A percentile compares a stretch with the other conserved stretches of the same genome.
phyloP scores from a whole-genome alignment of 164 flowering plant genomes.

The Umbilicus rupestris region DNA sequence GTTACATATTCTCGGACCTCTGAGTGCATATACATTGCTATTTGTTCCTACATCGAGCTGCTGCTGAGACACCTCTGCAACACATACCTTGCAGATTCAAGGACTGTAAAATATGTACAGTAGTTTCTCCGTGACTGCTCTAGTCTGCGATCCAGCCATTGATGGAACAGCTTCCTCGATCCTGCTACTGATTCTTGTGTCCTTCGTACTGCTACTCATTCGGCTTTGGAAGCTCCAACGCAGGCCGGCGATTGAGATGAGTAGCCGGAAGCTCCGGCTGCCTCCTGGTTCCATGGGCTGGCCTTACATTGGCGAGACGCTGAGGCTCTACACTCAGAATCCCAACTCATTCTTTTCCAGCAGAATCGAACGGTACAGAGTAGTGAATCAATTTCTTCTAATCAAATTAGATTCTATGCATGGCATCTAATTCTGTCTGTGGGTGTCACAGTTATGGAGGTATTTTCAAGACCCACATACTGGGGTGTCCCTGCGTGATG shows the following conservation, averaged over 20 bases:
- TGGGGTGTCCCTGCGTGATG: conserved; percentile 94
- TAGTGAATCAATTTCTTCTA: not conserved
- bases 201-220: not conserved
- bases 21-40: not conserved
- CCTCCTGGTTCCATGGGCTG: conserved; percentile 95
- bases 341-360: conserved; percentile 66
- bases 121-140: not conserved
- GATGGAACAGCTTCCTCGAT: not conserved
- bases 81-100: not conserved
- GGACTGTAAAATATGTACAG: not conserved
- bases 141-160: not conserved
- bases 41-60: not conserved
- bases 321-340: conserved; percentile 60
- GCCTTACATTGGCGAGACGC: conserved; percentile 87
- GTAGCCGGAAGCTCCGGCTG: conserved; percentile 12
- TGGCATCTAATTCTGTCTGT: not conserved
- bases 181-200: not conserved
- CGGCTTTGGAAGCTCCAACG: not conserved
- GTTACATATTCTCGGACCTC: not conserved
- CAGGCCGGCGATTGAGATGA: not conserved
- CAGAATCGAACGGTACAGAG: conserved; percentile 42
- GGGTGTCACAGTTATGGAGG: conserved; percentile 47
- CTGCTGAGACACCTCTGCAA: not conserved
- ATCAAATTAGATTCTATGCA: not conserved
- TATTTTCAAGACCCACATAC: conserved; percentile 72